Conservation (phyloP, 352 stramenopile species). For the Globisporangium takayamanum region DNA sequence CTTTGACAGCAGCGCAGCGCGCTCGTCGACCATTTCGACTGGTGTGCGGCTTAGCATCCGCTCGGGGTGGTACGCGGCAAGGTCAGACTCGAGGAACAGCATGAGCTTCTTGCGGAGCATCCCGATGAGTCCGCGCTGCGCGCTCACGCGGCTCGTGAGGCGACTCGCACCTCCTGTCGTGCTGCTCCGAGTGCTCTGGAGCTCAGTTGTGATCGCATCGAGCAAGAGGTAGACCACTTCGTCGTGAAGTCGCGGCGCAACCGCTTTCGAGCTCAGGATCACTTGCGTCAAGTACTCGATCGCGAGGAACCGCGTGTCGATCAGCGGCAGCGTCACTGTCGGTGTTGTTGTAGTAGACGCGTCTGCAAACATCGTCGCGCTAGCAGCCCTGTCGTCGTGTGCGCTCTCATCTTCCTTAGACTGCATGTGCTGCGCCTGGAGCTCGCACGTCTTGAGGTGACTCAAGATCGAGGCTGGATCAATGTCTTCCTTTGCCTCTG, state of each 20-base stretch:
- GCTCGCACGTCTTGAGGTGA: conserved; percentile 62
- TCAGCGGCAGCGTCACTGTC: conserved; percentile 32
- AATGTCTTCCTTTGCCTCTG: conserved; percentile 43
- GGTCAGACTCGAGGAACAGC: conserved; percentile 51
- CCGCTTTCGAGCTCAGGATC: conserved; percentile 34
- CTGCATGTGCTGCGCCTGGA: conserved; percentile 5
- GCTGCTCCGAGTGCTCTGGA: conserved; percentile 11
- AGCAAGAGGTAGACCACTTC: conserved; percentile 76
- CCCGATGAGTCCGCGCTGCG: conserved; percentile 50
- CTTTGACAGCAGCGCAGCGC: conserved; percentile 61
- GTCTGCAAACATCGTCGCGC: too few relatives aligned
- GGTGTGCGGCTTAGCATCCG: conserved; percentile 74
- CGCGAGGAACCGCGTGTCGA: conserved; percentile 52
- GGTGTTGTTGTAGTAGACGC: neutral
- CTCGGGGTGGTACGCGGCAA: conserved; percentile 62
- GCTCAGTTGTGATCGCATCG: conserved; percentile 51
- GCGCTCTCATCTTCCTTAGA: neutral
- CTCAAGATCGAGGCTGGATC: conserved; percentile 52
- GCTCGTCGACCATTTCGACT: conserved; percentile 74
- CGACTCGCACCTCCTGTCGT: conserved; percentile 8
- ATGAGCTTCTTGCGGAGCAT: conserved; percentile 58
- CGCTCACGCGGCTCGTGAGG: conserved; percentile 50
- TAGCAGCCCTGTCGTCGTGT: neutral
- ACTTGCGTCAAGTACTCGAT: conserved; percentile 79
- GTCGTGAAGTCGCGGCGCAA: conserved; percentile 57